Conservation (phyloP, 495 filamentous ascomycete genomes). For the Hyaloscypha bicolor region DNA sequence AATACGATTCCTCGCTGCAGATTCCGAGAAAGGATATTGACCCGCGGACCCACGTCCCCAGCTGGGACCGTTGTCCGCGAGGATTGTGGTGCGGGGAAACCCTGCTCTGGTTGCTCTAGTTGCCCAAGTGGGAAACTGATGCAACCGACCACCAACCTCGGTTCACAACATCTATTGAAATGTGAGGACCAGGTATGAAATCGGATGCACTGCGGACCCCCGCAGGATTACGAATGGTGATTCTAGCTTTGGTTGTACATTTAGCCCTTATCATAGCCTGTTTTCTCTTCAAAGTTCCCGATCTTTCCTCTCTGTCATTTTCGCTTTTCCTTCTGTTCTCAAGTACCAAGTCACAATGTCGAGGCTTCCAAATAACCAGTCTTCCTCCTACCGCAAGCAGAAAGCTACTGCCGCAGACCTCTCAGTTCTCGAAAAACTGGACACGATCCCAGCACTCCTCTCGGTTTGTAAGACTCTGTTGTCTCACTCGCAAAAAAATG, state of each 20-base stretch:
- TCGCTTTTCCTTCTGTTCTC: neutral
- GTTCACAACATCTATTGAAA: neutral
- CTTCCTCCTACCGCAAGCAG: slow-evolving; percentile 27
- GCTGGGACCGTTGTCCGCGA: neutral
- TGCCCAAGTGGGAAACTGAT: neutral
- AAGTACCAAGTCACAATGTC: slow-evolving; percentile 5
- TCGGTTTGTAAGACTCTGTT: slow-evolving; percentile 2
- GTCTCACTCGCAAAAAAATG: neutral
- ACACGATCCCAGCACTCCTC: slow-evolving; percentile 8
- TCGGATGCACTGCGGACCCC: neutral
- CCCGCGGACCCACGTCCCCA: neutral
- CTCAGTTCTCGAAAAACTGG: slow-evolving; percentile 26
- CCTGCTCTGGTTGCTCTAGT: neutral
- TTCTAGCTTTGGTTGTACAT: neutral
- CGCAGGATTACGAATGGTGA: neutral
- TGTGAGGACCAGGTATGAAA: neutral
- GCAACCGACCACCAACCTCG: slow-evolving; percentile 3
- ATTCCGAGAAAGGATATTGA: neutral
- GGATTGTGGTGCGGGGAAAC: neutral
- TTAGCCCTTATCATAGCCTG: neutral
- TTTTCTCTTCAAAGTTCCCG: neutral
- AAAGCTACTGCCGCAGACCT: slow-evolving; percentile 19
- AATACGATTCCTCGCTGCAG: neutral
- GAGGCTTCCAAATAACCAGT: slow-evolving; percentile 5
- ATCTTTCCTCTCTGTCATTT: neutral